Base-by-base conservation (phyloP, 352 stramenopile genomes). In the Elongisporangium senticosum region DNA sequence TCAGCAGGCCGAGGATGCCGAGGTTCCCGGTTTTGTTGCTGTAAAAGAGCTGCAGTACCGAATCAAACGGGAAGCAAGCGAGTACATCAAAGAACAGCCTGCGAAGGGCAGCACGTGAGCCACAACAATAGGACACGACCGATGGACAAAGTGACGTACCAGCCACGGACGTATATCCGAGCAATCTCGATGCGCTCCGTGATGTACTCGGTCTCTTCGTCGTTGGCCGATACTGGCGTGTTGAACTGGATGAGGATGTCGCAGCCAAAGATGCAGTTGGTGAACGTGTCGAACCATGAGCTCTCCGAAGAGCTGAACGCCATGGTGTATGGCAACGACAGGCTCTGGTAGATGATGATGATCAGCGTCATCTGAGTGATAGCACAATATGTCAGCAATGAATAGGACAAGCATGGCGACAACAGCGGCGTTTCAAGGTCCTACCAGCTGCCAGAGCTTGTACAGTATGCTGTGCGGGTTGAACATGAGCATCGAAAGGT, bases 201-300 rank as follows among this genome's bases (percentile, higher is more conserved):
- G 51, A 88, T 85, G 58, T 89, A 89, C 33, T 72, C 69, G 50
- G 56, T 71, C 26, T 77, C 76, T 28, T 86, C 72, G n/a, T 62
- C 52, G 5, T 70, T 56, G 28, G 61, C 58, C 1, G 69, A 65
- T 40, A 89, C 55, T 7, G 83, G 81, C 2, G 79, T 91, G 65
- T 87, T 90, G 59, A 90, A 91, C n/a, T 77, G 77, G 23, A 93
- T 77, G 15, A 78, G 43, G 48, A 91, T 89, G 53, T 93, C 81
- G 51, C 77, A 57, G 5, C 71, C 78, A 49, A 93, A 93, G 14
- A 93, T 68, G 50, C 67, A 62, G 54, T 78, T 93, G 63, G 83
- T 90, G 43, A 78, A 61, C 15, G 72, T 74, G 48, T 90, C 81
- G 20, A 86, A 63, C 1, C 49, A 51, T 4, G 62, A 69, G 50